Evolutionary conservation across 495 filamentous ascomycete species (phyloP).

Genomic region (Talaromyces liani): DNA sequence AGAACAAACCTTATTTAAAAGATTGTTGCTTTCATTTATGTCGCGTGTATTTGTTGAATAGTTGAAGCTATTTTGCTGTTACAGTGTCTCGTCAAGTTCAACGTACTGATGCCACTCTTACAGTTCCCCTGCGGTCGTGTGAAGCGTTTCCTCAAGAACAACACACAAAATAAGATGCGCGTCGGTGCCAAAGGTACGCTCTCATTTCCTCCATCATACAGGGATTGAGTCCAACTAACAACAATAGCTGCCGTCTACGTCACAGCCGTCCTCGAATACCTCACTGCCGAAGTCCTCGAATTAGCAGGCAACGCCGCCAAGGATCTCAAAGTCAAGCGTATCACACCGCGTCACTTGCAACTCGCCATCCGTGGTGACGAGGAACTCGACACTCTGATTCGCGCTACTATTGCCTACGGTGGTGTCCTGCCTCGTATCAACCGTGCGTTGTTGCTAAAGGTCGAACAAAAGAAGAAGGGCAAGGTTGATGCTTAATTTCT

Average conservation of each 20-base stretch:
- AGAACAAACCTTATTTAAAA: background rate
- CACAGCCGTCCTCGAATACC: constrained; percentile 94
- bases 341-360: constrained; percentile 95
- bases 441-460: constrained; percentile 92
- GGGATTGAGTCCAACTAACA: constrained; percentile 1
- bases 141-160: constrained; percentile 99
- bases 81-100: background rate
- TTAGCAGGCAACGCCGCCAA: constrained; percentile 97
- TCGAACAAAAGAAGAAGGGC: constrained; percentile 98
- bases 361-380: constrained; percentile 98
- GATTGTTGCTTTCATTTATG: background rate
- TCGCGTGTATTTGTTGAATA: background rate
- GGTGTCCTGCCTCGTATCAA: constrained; percentile 99
- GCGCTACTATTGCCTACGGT: constrained; percentile 96
- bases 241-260: constrained; percentile 84
- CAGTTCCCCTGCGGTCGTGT: constrained; percentile 99
- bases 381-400: constrained; percentile 94
- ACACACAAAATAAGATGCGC: constrained; percentile 99
- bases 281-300: constrained; percentile 97
- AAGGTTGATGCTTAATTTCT: constrained; percentile 46
- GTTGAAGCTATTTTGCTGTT: background rate
- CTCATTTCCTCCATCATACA: too few species aligned
- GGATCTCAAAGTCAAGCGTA: constrained; percentile 99
- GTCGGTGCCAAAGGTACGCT: constrained; percentile 94
- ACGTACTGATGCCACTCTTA: background rate